Evolutionary conservation across 768 basidiomycete species (phyloP).

Genomic region (Amanita polypyramis): DNA sequence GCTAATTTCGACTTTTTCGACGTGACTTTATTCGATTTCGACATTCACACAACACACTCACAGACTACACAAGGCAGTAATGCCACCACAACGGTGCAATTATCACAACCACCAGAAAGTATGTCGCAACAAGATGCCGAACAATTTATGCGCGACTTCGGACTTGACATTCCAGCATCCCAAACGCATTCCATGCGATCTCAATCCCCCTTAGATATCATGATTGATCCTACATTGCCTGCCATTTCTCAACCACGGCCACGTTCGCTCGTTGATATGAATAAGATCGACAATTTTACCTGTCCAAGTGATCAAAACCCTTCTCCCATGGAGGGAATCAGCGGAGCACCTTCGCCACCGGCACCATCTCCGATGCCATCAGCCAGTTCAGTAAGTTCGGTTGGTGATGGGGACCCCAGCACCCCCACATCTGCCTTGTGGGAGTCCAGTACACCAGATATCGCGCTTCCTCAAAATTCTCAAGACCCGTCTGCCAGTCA

Average conservation of each 20-base stretch:
- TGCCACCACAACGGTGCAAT: neutral
- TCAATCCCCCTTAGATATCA: neutral
- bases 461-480: conserved; percentile 10
- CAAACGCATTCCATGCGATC: neutral
- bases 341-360: neutral
- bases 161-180: neutral
- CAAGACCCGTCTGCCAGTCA: conserved; percentile 13
- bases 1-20: neutral
- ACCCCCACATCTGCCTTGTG: conserved; percentile 27
- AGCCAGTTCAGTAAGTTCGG: conserved; percentile 16
- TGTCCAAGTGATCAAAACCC: neutral
- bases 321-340: neutral
- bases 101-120: neutral
- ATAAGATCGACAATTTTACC: neutral
- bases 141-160: conserved; percentile 3
- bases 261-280: neutral
- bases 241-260: conserved; percentile 1
- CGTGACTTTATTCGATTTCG: conserved; percentile 12
- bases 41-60: conserved; percentile 1
- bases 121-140: conserved; percentile 1
- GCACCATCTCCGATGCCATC: conserved; percentile 19
- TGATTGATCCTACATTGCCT: neutral
- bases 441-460: conserved; percentile 24
- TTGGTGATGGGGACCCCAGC: conserved; percentile 20
- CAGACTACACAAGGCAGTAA: neutral